Evolutionary conservation across 345 rosid species (phyloP).

Genomic region (Geranium brycei): DNA sequence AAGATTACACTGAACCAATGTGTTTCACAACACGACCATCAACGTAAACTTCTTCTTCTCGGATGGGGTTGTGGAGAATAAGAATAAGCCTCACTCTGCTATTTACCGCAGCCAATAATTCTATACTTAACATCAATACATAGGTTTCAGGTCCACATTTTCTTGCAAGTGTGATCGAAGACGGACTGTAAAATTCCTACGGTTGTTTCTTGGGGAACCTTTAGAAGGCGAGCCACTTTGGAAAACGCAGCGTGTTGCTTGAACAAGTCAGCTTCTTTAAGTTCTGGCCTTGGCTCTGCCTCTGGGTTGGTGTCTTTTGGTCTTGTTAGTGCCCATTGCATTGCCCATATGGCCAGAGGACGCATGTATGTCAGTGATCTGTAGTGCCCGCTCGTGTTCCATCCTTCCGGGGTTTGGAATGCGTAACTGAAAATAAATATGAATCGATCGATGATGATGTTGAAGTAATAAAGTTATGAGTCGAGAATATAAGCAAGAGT

Average conservation of each 20-base stretch:
- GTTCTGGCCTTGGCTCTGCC: constrained; percentile 18
- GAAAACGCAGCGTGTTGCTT: constrained; percentile 42
- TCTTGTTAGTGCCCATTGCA: constrained; percentile 78
- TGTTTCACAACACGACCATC: too few relatives aligned
- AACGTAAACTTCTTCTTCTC: too few relatives aligned
- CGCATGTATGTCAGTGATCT: constrained; percentile 72
- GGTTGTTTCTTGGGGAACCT: constrained; percentile 33
- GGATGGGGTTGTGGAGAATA: too few relatives aligned
- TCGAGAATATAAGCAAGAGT: not conserved
- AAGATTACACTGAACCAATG: too few relatives aligned
- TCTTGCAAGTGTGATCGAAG: constrained; percentile 57
- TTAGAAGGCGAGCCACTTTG: constrained; percentile 59
- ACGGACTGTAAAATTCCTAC: constrained; percentile 40
- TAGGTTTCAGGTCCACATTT: too few relatives aligned
- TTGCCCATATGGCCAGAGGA: constrained; percentile 85
- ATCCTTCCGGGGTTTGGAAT: constrained; percentile 87
- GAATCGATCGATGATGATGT: not conserved
- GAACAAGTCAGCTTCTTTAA: constrained; percentile 19
- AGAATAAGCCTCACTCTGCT: too few relatives aligned
- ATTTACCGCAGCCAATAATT: too few relatives aligned
- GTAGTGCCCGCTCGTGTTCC: constrained; percentile 55
- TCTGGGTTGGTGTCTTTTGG: constrained; percentile 14
- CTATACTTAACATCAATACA: too few relatives aligned
- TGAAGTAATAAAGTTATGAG: not conserved
- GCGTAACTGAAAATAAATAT: constrained; percentile 37